Percentiles rank a stretch among this genome's conserved stretches.
Evolutionary conservation across 176 grass and related monocot genomes (phyloP).

Genomic region (Rhynchospora breviuscula): DNA sequence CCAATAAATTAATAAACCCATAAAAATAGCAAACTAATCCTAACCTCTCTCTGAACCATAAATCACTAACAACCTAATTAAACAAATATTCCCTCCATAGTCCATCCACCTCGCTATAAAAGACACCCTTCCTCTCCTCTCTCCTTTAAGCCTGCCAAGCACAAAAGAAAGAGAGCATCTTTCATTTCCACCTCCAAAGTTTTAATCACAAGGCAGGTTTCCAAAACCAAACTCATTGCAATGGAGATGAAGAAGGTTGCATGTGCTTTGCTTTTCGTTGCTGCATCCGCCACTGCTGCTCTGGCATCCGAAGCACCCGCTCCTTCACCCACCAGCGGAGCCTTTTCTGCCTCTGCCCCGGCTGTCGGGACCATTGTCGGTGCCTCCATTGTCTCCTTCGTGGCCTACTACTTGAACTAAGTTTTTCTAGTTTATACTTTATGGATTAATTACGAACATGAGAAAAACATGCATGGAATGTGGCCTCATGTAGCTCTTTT

Average conservation of each 20-base stretch:
- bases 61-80: constrained; percentile 13
- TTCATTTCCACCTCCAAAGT: constrained; percentile 20
- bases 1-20: background rate
- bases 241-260: constrained; percentile 80
- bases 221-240: background rate
- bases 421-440: background rate
- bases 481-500: background rate
- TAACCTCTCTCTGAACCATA: background rate
- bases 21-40: constrained; percentile 22
- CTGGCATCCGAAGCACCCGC: constrained; percentile 43
- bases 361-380: constrained; percentile 35
- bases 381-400: constrained; percentile 49
- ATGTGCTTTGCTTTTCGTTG: constrained; percentile 48
- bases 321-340: constrained; percentile 31
- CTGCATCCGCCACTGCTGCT: constrained; percentile 39
- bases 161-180: constrained; percentile 33
- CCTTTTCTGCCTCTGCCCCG: constrained; percentile 20
- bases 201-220: constrained; percentile 10
- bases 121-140: background rate
- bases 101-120: constrained; percentile 28
- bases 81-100: background rate
- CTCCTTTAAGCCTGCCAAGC: constrained; percentile 17
- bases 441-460: background rate
- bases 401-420: constrained; percentile 70
- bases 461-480: background rate